phyloP scores from a whole-genome alignment of 345 rosid genomes.

The Citrus hindsii region DNA sequence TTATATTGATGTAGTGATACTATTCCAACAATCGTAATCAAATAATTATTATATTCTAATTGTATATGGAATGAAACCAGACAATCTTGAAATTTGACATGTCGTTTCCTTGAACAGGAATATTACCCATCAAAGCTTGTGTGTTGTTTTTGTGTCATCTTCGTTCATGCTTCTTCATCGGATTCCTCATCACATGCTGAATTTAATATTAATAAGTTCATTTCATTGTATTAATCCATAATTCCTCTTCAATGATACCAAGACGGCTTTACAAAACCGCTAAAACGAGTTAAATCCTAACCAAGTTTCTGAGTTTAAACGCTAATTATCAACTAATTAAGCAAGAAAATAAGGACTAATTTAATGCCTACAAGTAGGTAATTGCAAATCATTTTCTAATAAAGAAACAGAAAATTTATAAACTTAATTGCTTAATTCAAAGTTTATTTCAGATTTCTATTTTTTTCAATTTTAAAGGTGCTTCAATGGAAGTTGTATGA shows the following conservation, averaged over 20 bases:
- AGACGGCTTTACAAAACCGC: conserved; percentile 8
- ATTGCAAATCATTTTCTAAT: background rate
- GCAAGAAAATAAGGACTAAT: background rate
- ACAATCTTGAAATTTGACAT: conserved; percentile 24
- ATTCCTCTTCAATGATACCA: conserved; percentile 26
- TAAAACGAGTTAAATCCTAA: conserved; percentile 10
- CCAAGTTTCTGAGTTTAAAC: conserved; percentile 2
- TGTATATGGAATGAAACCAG: background rate
- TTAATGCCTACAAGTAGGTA: background rate
- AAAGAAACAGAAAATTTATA: no score
- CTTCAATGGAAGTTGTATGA: no score
- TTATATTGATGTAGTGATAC: background rate
- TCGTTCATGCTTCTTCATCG: conserved; percentile 34
- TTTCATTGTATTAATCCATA: conserved; percentile 4
- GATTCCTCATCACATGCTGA: conserved; percentile 42
- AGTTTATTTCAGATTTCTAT: no score
- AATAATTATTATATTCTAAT: conserved; percentile 1
- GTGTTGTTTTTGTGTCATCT: conserved; percentile 25
- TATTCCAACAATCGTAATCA: conserved; percentile 10
- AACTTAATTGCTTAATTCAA: no score
- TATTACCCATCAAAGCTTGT: conserved; percentile 34
- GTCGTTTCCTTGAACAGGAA: conserved; percentile 33
- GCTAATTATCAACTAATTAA: background rate
- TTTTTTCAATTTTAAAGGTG: no score
- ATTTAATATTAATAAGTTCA: background rate